Conservation (phyloP, 306 rosid species). For the Pyrus communis region DNA sequence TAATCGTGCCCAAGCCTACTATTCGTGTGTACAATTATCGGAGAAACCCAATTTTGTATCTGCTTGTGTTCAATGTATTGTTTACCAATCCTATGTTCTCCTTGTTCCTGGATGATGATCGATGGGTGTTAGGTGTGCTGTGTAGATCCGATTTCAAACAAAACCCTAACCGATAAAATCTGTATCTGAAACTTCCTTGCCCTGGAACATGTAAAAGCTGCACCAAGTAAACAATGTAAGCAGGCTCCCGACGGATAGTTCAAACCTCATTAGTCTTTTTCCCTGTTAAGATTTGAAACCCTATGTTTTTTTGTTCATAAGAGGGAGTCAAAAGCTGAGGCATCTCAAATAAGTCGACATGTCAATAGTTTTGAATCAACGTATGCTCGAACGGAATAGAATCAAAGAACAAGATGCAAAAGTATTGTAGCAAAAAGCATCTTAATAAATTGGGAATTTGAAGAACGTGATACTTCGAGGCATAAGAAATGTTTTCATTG, state of each 20-base stretch:
- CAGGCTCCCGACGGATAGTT: background rate
- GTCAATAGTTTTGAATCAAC: background rate
- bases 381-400: background rate
- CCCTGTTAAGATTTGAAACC: background rate
- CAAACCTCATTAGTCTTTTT: background rate
- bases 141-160: background rate
- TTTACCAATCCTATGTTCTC: background rate
- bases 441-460: background rate
- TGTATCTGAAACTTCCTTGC: background rate
- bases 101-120: background rate
- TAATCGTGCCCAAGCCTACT: background rate
- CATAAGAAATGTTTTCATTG: background rate
- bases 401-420: background rate
- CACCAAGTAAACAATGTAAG: background rate
- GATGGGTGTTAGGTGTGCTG: too few relatives aligned
- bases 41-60: background rate
- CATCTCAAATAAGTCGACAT: background rate
- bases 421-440: background rate
- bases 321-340: background rate
- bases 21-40: background rate
- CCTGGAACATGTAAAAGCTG: background rate
- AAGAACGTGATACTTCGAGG: too few relatives aligned
- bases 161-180: background rate
- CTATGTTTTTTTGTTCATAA: background rate
- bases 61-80: background rate